Evolutionary conservation across 805 yeast species (phyloP).

Genomic region (Ogataea pignaliae): DNA sequence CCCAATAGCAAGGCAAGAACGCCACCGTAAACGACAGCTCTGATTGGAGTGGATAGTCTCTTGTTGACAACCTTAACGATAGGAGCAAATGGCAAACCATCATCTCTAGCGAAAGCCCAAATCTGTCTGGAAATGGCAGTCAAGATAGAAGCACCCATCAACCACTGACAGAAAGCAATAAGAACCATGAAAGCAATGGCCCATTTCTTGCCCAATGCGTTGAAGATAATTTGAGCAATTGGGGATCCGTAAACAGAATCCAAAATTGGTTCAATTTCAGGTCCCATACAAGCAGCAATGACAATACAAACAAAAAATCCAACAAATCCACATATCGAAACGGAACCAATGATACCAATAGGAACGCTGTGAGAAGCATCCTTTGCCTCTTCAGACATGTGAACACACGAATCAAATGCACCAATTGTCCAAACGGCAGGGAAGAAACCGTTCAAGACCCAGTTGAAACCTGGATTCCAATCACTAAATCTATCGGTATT

Average conservation of each 20-base stretch:
- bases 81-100: constrained; percentile 42
- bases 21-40: constrained; percentile 40
- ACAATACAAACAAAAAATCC: constrained; percentile 42
- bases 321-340: constrained; percentile 36
- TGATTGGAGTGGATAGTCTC: constrained; percentile 37
- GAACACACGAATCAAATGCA: constrained; percentile 47
- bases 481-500: constrained; percentile 30
- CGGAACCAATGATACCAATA: constrained; percentile 44
- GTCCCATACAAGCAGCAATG: constrained; percentile 28
- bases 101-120: constrained; percentile 51
- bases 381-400: constrained; percentile 45
- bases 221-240: constrained; percentile 44
- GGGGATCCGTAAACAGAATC: constrained; percentile 35
- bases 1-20: constrained; percentile 35
- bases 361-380: constrained; percentile 40
- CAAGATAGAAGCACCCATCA: constrained; percentile 44
- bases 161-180: constrained; percentile 44
- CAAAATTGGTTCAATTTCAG: constrained; percentile 31
- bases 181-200: constrained; percentile 45
- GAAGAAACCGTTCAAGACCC: constrained; percentile 37
- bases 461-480: constrained; percentile 38
- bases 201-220: constrained; percentile 45
- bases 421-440: constrained; percentile 51
- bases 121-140: constrained; percentile 47
- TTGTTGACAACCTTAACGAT: constrained; percentile 40